Evolutionary conservation across 129 eudicot genomes (phyloP).

Genomic region (Flaveria brownii): DNA sequence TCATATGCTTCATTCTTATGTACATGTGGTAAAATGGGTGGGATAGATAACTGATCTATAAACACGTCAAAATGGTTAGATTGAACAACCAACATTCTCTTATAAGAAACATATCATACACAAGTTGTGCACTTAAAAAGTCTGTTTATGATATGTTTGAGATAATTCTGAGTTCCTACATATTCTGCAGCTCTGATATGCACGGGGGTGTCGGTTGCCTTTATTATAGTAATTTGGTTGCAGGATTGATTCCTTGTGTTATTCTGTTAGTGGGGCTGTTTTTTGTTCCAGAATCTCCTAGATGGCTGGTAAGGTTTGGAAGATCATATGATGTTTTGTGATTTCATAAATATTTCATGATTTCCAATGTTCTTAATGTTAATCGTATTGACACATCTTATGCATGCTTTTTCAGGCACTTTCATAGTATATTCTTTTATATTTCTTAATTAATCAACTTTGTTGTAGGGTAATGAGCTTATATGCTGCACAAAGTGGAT

Average conservation of each 20-base stretch:
- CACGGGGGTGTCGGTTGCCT: conserved; percentile 74
- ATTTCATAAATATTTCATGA: background rate
- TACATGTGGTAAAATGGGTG: background rate
- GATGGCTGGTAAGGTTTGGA: conserved; percentile 75
- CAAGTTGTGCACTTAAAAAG: background rate
- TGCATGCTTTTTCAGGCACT: no score
- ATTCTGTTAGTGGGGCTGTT: conserved; percentile 69
- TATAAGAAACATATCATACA: background rate
- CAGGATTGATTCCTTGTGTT: conserved; percentile 85
- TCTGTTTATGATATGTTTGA: conserved; percentile 1
- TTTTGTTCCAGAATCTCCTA: conserved; percentile 88
- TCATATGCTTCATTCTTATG: no score
- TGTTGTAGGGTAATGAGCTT: no score
- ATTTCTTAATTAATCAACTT: no score
- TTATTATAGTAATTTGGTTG: conserved; percentile 46
- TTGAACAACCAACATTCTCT: background rate
- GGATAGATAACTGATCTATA: background rate
- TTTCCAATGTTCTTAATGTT: no score
- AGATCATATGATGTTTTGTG: background rate
- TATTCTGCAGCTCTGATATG: conserved; percentile 74
- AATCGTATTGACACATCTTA: background rate
- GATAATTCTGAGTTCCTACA: conserved; percentile 15
- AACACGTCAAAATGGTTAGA: background rate
- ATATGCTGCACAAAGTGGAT: no score
- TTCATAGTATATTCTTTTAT: no score